phyloP scores from a whole-genome alignment of 495 filamentous ascomycete species.

The Aspergillus bridgeri region DNA sequence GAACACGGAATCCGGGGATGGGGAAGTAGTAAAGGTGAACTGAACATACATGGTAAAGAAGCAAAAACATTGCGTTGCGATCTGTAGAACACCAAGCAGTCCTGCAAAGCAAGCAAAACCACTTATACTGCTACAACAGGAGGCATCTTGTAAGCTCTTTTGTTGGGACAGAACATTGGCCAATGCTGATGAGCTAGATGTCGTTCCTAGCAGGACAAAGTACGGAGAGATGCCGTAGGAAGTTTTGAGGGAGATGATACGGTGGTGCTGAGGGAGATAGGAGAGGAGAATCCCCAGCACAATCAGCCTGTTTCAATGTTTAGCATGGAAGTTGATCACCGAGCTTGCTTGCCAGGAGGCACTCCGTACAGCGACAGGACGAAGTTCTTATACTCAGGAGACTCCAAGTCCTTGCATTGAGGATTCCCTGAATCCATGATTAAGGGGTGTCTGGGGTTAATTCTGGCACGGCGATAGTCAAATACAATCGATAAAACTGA shows the following conservation, averaged over 20 bases:
- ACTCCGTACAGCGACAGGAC: conserved; percentile 56
- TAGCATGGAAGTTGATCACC: not conserved
- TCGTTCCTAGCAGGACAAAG: conserved; percentile 88
- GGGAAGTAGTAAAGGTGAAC: conserved; percentile 6
- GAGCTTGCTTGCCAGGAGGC: not conserved
- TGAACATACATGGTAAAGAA: conserved; percentile 79
- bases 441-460: not conserved
- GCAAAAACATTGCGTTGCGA: conserved; percentile 86
- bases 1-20: not conserved
- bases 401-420: conserved; percentile 40
- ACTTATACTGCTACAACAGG: conserved; percentile 77
- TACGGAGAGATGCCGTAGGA: conserved; percentile 96
- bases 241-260: conserved; percentile 79
- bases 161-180: conserved; percentile 87
- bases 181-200: conserved; percentile 80
- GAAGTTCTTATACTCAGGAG: conserved; percentile 56
- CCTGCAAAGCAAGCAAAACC: conserved; percentile 81
- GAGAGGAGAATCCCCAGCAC: conserved; percentile 87
- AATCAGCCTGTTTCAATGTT: conserved; percentile 59
- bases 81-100: conserved; percentile 81
- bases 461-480: not conserved
- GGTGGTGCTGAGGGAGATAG: conserved; percentile 90
- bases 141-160: conserved; percentile 69
- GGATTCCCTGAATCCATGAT: conserved; percentile 28
- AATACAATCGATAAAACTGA: not conserved